These are phyloP conservation scores for Apostasia ramifera DNA, from an alignment of 106 monocot species.

Conservation along the genomic window DNA sequence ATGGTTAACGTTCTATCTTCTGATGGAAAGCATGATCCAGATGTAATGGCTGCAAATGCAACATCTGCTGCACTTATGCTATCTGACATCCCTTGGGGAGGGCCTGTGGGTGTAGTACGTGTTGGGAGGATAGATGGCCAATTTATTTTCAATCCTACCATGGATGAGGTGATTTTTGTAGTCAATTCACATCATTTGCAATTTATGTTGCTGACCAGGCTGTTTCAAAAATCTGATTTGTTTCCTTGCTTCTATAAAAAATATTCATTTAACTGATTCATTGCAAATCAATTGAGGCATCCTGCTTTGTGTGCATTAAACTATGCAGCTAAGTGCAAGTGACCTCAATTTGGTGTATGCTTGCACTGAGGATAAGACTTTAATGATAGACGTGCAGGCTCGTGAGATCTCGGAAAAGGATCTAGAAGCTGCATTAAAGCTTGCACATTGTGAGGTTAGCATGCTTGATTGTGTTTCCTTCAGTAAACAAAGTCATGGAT, in stretches of 20 bases:
- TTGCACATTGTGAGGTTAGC: slow-evolving; percentile 87
- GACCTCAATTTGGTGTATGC: slow-evolving; percentile 99
- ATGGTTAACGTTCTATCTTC: slow-evolving; percentile 85
- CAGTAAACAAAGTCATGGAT: neutral
- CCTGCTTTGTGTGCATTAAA: neutral
- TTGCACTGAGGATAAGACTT: slow-evolving; percentile 80
- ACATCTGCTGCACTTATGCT: slow-evolving; percentile 96
- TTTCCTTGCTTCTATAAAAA: neutral
- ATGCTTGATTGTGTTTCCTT: slow-evolving; percentile 6
- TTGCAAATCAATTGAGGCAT: neutral
- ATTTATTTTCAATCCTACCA: slow-evolving; percentile 81
- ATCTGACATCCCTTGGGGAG: slow-evolving; percentile 95
- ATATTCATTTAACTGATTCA: neutral
- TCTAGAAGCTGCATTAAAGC: slow-evolving; percentile 65
- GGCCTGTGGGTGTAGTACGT: slow-evolving; percentile 89
- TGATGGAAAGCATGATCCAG: slow-evolving; percentile 94
- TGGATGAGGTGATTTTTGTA: slow-evolving; percentile 61
- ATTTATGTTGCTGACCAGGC: neutral
- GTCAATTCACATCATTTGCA: neutral
- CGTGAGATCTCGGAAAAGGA: slow-evolving; percentile 93
- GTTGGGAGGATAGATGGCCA: slow-evolving; percentile 90
- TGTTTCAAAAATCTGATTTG: neutral
- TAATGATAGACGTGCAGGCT: slow-evolving; percentile 99
- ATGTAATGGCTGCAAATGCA: slow-evolving; percentile 99
- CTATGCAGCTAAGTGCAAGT: slow-evolving; percentile 63